Base-by-base conservation (phyloP, 2,329 filamentous ascomycete species). In the Leptographium lundbergii region DNA sequence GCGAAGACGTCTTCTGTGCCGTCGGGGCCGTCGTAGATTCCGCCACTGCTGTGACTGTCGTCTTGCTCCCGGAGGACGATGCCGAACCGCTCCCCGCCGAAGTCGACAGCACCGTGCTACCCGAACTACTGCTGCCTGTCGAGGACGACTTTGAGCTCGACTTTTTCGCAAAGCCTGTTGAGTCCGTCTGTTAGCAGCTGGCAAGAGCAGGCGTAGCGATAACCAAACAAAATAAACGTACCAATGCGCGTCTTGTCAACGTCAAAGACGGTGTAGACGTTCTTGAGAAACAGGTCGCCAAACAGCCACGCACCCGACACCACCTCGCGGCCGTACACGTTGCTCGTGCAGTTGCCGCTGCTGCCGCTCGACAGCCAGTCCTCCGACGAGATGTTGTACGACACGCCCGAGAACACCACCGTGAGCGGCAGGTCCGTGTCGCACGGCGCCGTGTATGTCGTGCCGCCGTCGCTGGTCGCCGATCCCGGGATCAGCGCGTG, bases 181-280 rank as follows among this genome's bases (percentile, higher is more conserved):
- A 10, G 19, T 11, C 10, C 27, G 25, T 60, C 13, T 64, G 54
- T 54, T 32, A 13, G 36, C 14, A 57, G n/a, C 17, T 19, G 24
- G 27, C 13, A 32, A 45, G 29, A 34, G 32, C 32, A 29, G 22
- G 24, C 24, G 52, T 25, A 32, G 32, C n/a, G 9, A 5, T 17
- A 54, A 4, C 14, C 7, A 25, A 13, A n/a, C 24, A 47, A 1
- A 47, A 19, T n/a, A 3, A 54, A 69, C 76, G 68, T 69, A 81
- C 86, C 87, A 63, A 91, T 81, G 57, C 79, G 80, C 51, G 70
- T 72, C 63, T 83, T 68, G 62, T 92, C 89, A 57, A 81, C 82
- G 69, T 96, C 91, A 69, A 95, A 95, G 27, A 94, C 85, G 1
- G 83, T 77, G 68, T 95, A 95, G 19, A 95, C 90, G 65, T 95